Evolutionary conservation across 2,329 filamentous ascomycete species (phyloP).

Genomic region (Purpureocillium lavendulum): DNA sequence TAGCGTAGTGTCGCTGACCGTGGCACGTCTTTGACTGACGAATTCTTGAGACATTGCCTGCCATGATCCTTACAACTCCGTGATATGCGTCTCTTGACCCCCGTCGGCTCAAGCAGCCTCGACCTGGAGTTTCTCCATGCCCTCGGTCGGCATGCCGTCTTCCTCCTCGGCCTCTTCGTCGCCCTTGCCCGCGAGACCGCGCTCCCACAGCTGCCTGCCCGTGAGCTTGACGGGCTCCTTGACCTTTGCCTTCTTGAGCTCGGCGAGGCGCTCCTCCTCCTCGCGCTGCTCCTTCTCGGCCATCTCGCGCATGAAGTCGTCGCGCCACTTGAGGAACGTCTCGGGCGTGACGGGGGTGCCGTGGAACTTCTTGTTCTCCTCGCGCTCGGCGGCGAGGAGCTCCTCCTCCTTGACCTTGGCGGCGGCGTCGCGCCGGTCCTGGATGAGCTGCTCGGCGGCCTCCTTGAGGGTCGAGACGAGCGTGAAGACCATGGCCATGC

Average conservation of each 20-base stretch:
- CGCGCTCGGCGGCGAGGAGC: constrained; percentile 59
- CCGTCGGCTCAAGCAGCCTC: constrained; percentile 30
- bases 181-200: constrained; percentile 57
- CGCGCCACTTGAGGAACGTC: constrained; percentile 76
- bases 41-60: too few species aligned
- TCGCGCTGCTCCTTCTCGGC: constrained; percentile 59
- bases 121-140: constrained; percentile 65
- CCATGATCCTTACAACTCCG: background rate
- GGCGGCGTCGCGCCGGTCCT: constrained; percentile 59
- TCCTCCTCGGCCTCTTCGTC: constrained; percentile 62
- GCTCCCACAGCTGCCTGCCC: constrained; percentile 72
- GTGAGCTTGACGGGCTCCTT: constrained; percentile 69
- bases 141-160: constrained; percentile 49
- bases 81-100: background rate
- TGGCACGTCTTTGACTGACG: too few species aligned
- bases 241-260: constrained; percentile 68
- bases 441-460: constrained; percentile 75
- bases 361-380: constrained; percentile 95
- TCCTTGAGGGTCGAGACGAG: constrained; percentile 84
- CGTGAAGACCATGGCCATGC: constrained; percentile 97
- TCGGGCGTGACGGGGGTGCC: constrained; percentile 83
- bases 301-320: constrained; percentile 71
- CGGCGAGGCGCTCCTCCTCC: constrained; percentile 72
- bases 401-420: constrained; percentile 50
- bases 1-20: too few species aligned